Conservation (phyloP, 257 asterid species). For the Nicotiana knightiana region DNA sequence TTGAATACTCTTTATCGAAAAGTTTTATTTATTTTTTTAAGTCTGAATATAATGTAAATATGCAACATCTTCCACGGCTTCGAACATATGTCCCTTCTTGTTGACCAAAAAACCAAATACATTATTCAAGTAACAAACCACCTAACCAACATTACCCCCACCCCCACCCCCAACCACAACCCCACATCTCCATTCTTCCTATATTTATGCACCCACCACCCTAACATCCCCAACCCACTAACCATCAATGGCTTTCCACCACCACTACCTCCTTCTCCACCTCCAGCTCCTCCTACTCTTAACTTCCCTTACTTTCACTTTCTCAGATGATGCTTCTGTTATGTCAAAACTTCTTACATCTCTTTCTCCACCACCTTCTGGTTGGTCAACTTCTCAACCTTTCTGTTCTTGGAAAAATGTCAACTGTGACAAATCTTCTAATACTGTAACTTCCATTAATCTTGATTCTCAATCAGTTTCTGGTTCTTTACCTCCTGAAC, state of each 20-base stretch:
- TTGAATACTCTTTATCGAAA: too few species aligned
- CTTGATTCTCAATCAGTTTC: constrained; percentile 46
- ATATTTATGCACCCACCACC: constrained; percentile 7
- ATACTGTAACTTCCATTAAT: constrained; percentile 45
- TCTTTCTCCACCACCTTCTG: constrained; percentile 53
- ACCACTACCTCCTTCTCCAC: constrained; percentile 20
- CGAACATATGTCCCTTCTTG: neutral
- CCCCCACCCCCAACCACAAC: neutral
- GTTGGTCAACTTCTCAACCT: constrained; percentile 47
- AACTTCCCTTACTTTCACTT: constrained; percentile 25
- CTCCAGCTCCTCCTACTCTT: constrained; percentile 24
- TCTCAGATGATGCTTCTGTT: constrained; percentile 62
- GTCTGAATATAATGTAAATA: too few species aligned
- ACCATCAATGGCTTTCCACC: constrained; percentile 33
- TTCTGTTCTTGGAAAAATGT: constrained; percentile 62
- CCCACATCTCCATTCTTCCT: neutral
- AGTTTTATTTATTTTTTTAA: too few species aligned
- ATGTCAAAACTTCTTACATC: constrained; percentile 57
- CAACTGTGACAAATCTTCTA: constrained; percentile 44
- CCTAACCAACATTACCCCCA: neutral
- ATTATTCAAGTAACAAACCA: neutral
- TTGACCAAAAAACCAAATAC: neutral
- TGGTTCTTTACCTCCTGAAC: constrained; percentile 64
- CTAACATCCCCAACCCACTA: constrained; percentile 7
- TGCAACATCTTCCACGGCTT: too few species aligned